Conservation (phyloP, 768 basidiomycete species). For the Boletus huronensis region DNA sequence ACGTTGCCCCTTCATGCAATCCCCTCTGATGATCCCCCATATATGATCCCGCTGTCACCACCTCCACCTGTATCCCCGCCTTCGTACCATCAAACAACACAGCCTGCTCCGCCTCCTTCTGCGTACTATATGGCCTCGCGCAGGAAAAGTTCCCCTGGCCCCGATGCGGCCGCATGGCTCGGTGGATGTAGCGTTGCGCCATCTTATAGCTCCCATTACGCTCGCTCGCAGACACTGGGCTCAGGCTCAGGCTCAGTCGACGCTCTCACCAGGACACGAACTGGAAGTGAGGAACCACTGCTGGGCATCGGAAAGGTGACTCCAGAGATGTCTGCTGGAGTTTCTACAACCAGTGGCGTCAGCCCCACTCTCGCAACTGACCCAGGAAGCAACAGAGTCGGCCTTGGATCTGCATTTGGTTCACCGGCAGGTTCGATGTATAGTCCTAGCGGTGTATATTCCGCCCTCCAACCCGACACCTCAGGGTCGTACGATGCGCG, state of each 20-base stretch:
- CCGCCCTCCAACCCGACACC: constrained; percentile 11
- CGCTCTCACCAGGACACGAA: constrained; percentile 26
- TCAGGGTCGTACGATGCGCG: constrained; percentile 19
- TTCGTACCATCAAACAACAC: constrained; percentile 5
- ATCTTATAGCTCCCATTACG: constrained; percentile 26
- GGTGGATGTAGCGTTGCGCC: constrained; percentile 25
- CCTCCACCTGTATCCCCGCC: constrained; percentile 15
- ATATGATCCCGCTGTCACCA: constrained; percentile 24
- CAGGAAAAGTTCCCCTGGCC: constrained; percentile 28
- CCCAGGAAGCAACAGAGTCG: constrained; percentile 5
- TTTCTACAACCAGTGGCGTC: constrained; percentile 7
- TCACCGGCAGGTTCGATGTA: constrained; percentile 22
- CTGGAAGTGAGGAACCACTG: constrained; percentile 31
- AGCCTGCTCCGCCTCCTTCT: constrained; percentile 25
- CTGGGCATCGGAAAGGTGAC: constrained; percentile 15
- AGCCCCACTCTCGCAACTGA: constrained; percentile 5
- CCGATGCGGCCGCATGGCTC: constrained; percentile 25
- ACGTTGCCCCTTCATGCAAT: constrained; percentile 20
- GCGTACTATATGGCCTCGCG: constrained; percentile 16
- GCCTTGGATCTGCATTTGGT: constrained; percentile 32
- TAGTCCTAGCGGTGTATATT: constrained; percentile 14
- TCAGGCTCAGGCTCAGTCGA: constrained; percentile 28
- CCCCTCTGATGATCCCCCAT: constrained; percentile 12
- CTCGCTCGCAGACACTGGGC: constrained; percentile 29
- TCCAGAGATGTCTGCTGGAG: constrained; percentile 5